Percentiles rank a stretch among this genome's conserved stretches.
Evolutionary conservation across 2,329 filamentous ascomycete species (phyloP).

Genomic region (Hypoxylon sp.): DNA sequence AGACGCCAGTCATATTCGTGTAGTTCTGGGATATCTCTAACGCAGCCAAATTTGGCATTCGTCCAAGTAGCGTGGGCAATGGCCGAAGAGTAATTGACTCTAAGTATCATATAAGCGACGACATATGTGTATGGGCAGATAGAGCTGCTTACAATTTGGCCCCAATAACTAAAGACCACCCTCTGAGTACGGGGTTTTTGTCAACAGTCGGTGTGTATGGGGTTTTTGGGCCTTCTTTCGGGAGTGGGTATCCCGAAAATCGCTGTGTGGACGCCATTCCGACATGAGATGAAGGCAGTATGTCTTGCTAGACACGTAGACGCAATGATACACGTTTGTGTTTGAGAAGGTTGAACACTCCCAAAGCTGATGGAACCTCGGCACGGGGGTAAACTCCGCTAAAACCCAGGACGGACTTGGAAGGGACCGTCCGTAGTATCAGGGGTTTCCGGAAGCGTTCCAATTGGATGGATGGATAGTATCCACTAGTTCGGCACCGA

Average conservation of each 20-base stretch:
- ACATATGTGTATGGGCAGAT: neutral
- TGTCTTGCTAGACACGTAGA: neutral
- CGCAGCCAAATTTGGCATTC: constrained; percentile 72
- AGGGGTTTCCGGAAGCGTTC: neutral
- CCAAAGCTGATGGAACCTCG: constrained; percentile 18
- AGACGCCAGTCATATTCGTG: constrained; percentile 62
- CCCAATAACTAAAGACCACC: constrained; percentile 73
- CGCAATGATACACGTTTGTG: constrained; percentile 20
- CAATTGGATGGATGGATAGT: neutral
- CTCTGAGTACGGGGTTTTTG: constrained; percentile 79
- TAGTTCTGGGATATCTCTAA: constrained; percentile 65
- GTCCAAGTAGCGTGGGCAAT: constrained; percentile 78
- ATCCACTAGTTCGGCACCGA: constrained; percentile 5
- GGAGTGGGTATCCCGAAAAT: constrained; percentile 52
- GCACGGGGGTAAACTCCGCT: constrained; percentile 27
- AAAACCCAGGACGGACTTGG: constrained; percentile 3
- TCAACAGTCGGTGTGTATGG: constrained; percentile 66
- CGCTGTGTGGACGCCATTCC: constrained; percentile 48
- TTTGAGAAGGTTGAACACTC: neutral
- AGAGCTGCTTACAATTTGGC: constrained; percentile 68
- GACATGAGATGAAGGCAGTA: neutral
- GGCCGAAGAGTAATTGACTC: constrained; percentile 71
- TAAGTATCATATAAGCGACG: constrained; percentile 52
- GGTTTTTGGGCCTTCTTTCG: constrained; percentile 52
- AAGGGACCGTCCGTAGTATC: neutral